phyloP scores from a whole-genome alignment of 2,329 filamentous ascomycete species.

The Aspergillus quadrilineatus region DNA sequence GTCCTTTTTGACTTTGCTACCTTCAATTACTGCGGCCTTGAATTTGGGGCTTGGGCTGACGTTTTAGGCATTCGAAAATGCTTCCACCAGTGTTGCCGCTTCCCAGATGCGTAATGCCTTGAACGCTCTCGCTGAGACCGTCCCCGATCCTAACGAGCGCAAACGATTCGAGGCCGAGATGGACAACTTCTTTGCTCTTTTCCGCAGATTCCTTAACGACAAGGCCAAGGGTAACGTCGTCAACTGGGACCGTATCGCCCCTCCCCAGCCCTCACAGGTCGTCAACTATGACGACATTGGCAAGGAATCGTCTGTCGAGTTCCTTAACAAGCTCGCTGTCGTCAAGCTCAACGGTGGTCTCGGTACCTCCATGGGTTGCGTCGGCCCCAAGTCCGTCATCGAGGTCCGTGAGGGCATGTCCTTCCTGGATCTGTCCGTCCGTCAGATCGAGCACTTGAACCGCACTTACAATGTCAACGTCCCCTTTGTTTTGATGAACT shows the following conservation, averaged over 20 bases:
- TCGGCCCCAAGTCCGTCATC: constrained; percentile 98
- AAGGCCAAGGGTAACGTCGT: constrained; percentile 96
- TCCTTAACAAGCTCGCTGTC: constrained; percentile 95
- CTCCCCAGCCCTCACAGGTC: constrained; percentile 89
- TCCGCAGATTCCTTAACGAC: constrained; percentile 97
- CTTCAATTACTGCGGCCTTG: background rate
- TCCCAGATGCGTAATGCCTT: constrained; percentile 99
- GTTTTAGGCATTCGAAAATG: constrained; percentile 93
- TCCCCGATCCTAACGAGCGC: constrained; percentile 71
- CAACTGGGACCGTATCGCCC: constrained; percentile 96
- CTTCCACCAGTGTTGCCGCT: constrained; percentile 94
- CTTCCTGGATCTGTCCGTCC: constrained; percentile 96
- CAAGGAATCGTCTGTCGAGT: constrained; percentile 86
- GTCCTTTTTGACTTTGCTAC: background rate
- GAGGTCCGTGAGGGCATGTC: constrained; percentile 99
- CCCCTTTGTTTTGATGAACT: constrained; percentile 99
- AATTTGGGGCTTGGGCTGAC: background rate
- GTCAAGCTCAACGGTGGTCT: constrained; percentile 99
- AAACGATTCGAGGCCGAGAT: constrained; percentile 96
- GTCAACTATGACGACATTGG: constrained; percentile 89
- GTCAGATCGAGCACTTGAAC: constrained; percentile 99
- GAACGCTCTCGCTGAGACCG: constrained; percentile 86
- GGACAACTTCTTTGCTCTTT: constrained; percentile 99
- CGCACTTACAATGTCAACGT: constrained; percentile 96
- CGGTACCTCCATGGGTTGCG: constrained; percentile 98